Conservation (phyloP, 768 basidiomycete species). For the Boletus subcaerulescens region DNA sequence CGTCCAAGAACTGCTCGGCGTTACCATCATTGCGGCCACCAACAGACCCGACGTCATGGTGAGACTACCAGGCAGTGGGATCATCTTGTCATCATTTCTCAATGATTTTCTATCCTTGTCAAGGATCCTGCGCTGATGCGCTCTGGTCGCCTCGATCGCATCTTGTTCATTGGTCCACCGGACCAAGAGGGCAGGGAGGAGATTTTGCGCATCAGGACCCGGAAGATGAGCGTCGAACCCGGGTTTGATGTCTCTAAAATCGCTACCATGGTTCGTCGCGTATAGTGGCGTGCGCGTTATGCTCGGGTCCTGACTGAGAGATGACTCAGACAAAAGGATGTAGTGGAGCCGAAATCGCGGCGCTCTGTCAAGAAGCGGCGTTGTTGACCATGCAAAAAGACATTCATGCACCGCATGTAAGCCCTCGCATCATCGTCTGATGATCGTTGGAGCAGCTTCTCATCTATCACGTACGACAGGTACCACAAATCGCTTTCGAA, state of each 20-base stretch:
- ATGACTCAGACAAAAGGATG: slow-evolving; percentile 80
- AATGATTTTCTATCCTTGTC: neutral
- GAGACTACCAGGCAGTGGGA: slow-evolving; percentile 29
- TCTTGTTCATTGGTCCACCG: slow-evolving; percentile 92
- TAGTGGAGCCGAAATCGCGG: slow-evolving; percentile 91
- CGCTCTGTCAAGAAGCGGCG: slow-evolving; percentile 95
- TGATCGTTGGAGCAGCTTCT: neutral
- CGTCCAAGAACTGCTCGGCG: slow-evolving; percentile 89
- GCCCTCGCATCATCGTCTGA: slow-evolving; percentile 25
- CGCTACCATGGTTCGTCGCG: slow-evolving; percentile 56
- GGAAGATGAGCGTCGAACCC: slow-evolving; percentile 76
- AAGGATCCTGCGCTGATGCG: slow-evolving; percentile 95
- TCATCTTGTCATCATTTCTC: neutral
- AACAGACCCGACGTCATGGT: slow-evolving; percentile 93
- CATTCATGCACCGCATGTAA: slow-evolving; percentile 71
- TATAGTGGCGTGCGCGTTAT: neutral
- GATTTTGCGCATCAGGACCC: slow-evolving; percentile 76
- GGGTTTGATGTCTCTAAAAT: slow-evolving; percentile 64
- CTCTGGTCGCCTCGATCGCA: slow-evolving; percentile 90
- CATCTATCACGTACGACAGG: slow-evolving; percentile 41
- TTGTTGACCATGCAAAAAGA: slow-evolving; percentile 87
- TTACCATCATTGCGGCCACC: slow-evolving; percentile 95
- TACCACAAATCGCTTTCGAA: slow-evolving; percentile 70
- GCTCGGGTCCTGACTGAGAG: slow-evolving; percentile 2
- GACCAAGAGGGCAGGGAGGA: slow-evolving; percentile 76